A percentile compares a stretch with the other conserved stretches of the same genome.
Evolutionary conservation across 768 basidiomycete genomes (phyloP).

Genomic region (Gloeophyllum trabeum): DNA sequence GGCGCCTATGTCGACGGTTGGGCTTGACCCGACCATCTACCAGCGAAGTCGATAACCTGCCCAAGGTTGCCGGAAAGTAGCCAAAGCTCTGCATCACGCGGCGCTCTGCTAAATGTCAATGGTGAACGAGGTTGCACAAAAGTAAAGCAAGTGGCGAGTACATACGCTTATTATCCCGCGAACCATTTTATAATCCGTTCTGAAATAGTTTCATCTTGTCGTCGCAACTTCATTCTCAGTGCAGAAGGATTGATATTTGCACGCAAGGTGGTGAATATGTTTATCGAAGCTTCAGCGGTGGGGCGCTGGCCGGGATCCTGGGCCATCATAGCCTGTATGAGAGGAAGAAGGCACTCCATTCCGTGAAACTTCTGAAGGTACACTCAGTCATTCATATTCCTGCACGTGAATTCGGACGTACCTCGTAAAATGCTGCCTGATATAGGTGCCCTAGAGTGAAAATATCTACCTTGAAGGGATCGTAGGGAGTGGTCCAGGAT

Average conservation of each 20-base stretch:
- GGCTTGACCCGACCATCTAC: too few relatives aligned
- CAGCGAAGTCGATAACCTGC: too few relatives aligned
- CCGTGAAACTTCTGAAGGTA: slow-evolving; percentile 7
- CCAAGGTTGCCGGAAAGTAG: too few relatives aligned
- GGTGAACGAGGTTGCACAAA: too few relatives aligned
- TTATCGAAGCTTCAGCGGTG: slow-evolving; percentile 3
- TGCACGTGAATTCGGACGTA: too few relatives aligned
- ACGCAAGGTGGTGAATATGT: background rate
- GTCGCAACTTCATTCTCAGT: background rate
- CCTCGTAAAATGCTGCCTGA: slow-evolving; percentile 22
- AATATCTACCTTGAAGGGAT: slow-evolving; percentile 4
- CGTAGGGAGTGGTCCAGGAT: background rate
- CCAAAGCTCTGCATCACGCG: too few relatives aligned
- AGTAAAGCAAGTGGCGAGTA: too few relatives aligned
- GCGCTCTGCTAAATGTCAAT: too few relatives aligned
- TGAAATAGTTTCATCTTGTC: background rate
- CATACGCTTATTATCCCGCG: too few relatives aligned
- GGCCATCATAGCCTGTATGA: slow-evolving; percentile 25
- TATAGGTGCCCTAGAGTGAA: slow-evolving; percentile 14
- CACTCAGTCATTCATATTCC: too few relatives aligned
- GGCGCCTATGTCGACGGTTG: too few relatives aligned
- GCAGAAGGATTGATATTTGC: background rate
- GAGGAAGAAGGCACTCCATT: slow-evolving; percentile 20
- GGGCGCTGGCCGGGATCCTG: slow-evolving; percentile 25
- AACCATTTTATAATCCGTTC: background rate